Evolutionary conservation across 768 basidiomycete genomes (phyloP).

Genomic region (Kondoa malvinella): DNA sequence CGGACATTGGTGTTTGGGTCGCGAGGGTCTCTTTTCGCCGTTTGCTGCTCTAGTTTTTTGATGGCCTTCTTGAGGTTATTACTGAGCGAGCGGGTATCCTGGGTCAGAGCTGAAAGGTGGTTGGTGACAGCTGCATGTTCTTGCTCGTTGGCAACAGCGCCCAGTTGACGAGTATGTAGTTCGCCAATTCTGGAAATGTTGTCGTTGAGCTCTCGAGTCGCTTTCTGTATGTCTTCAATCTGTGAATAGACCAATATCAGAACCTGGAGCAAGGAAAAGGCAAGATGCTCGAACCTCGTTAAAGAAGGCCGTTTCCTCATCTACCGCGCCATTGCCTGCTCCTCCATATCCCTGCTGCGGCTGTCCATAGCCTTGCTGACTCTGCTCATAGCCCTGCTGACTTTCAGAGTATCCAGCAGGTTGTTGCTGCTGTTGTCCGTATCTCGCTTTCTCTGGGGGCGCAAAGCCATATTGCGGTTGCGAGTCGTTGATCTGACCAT

Average conservation of each 20-base stretch:
- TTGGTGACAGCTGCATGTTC: constrained; percentile 16
- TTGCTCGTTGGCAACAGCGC: constrained; percentile 28
- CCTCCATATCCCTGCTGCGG: background rate
- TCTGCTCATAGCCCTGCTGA: background rate
- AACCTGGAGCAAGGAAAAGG: background rate
- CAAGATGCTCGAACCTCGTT: background rate
- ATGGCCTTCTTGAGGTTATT: constrained; percentile 34
- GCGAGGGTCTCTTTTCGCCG: constrained; percentile 30
- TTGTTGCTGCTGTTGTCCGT: background rate
- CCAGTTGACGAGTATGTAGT: constrained; percentile 30
- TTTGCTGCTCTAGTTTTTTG: constrained; percentile 33
- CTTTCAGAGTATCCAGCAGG: background rate
- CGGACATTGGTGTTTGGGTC: constrained; percentile 26
- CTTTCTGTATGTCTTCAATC: constrained; percentile 24
- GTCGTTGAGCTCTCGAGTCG: constrained; percentile 21
- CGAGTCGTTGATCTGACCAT: background rate
- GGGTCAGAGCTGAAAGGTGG: constrained; percentile 23
- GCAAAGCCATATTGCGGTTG: background rate
- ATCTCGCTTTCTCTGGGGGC: background rate
- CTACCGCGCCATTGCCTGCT: background rate
- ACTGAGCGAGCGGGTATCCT: constrained; percentile 28
- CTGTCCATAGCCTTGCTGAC: background rate
- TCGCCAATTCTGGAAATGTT: constrained; percentile 28
- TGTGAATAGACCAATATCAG: constrained; percentile 12
- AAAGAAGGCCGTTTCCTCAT: background rate